Base-by-base conservation (phyloP, 768 basidiomycete genomes). In the Cantharellus anzutake region DNA sequence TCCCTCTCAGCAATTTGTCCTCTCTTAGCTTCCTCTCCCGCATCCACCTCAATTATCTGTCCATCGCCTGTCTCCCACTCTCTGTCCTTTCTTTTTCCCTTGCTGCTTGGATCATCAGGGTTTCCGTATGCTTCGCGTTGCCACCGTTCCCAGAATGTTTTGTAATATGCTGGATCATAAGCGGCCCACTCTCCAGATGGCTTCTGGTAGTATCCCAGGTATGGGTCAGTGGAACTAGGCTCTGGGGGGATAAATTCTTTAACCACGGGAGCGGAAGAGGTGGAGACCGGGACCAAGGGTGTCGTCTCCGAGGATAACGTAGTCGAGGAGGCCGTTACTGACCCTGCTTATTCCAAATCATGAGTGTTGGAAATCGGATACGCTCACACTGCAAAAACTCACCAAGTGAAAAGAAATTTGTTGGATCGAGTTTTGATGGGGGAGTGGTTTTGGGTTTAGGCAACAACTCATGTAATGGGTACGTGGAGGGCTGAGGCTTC, bases 181-280 rank as follows among this genome's bases (percentile, higher is more conserved):
- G 81, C 79, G 35, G 79, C 83, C 81, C 88, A 93, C 41, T 76
- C 70, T 16, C 89, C 89, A 4, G 85, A 83, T 0, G 89, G 86
- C 20, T 84, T 75, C 59, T 83, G 81, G 65, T 91, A 90, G 71
- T 91, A 92, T 3, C 89, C 89, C 0, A 88, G 89, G 68, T 89
- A 88, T 14, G 79, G 78, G 66, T 91, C 89, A 4, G 74, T 73
- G 2, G 79, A 77, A 3, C 81, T 83, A 1, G 89, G 88, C 57
- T 82, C 80, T 0, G 86, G 88, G 0, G 82, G 79, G 48, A 77
- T 73, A 63, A 82, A 88, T 51, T 78, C 79, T 3, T 82, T 76
- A 5, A 90, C 68, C 7, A 68, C 69, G 3, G 87, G 87, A 0
- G 88, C 87, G 34, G 87, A 42, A 20, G 61, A 61, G 29, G 62